Base-by-base conservation (phyloP, 2,329 filamentous ascomycete genomes). In the Cordyceps javanica region DNA sequence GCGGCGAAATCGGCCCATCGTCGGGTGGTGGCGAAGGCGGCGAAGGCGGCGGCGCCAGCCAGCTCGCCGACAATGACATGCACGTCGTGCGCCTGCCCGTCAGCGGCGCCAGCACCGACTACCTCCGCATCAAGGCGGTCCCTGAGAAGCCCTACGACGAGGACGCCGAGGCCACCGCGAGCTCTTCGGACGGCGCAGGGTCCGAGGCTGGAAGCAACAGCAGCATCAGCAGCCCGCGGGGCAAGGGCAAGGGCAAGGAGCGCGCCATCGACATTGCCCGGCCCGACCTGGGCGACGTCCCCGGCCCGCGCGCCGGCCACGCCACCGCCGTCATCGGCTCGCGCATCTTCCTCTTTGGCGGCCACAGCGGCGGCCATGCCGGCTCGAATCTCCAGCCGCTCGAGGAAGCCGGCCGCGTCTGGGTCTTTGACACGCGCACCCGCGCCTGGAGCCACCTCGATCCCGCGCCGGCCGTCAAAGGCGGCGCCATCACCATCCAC, bases 291-390 rank as follows among this genome's bases (percentile, higher is more conserved):
- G 73, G 70, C 28, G 68, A 78, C 32, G 77, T 88, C 1, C 90
- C 90, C 0, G 71, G 77, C 1, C 79, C 89, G 2, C 83, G 91
- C 21, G 83, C 92, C 2, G 91, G 91, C 21, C 83, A 90, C 63
- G 86, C 90, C 34, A 83, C 87, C 0, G 82, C 86, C 13, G 79
- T 84, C 1, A 81, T 94, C 59, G 80, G 85, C 59, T 79, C 81
- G 45, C 85, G 84, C 23, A 85, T 95, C 65, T 93, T 93, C 72
- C 62, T 95, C 42, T 96, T 92, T 70, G 91, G 90, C 49, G 91
- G 91, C 10, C 85, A 89, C 45, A 34, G 54, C 34, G 87, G 88
- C 34, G 88, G 88, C 39, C 5, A 25, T 13, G 39, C 23, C 39
- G 34, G 25, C 39, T 32, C 30, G 11, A 6, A 83, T 28, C 86